Evolutionary conservation across 345 rosid species (phyloP).

Genomic region (Eucalyptus curtisii): DNA sequence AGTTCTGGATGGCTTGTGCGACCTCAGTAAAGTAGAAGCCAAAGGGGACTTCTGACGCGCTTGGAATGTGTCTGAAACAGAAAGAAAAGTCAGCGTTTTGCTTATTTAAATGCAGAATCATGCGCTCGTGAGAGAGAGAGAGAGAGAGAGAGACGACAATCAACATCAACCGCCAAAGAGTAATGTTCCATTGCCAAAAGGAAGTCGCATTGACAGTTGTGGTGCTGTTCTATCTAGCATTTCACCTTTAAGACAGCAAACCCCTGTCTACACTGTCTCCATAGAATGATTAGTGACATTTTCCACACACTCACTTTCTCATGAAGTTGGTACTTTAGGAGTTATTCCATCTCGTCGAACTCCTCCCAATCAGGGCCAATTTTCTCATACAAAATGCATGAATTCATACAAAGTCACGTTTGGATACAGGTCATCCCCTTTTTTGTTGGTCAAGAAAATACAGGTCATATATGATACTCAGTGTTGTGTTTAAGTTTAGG

Average conservation of each 20-base stretch:
- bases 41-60: constrained; percentile 29
- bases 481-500: background rate
- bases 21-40: constrained; percentile 19
- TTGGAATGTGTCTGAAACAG: constrained; percentile 47
- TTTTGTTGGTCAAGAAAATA: background rate
- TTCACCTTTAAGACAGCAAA: background rate
- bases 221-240: background rate
- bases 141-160: background rate
- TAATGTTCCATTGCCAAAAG: background rate
- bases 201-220: background rate
- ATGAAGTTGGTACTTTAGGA: background rate
- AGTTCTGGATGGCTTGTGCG: constrained; percentile 9
- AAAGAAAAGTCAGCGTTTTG: background rate
- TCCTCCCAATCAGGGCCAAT: background rate
- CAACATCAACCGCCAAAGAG: background rate
- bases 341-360: background rate
- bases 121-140: background rate
- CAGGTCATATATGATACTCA: background rate
- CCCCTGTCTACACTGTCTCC: background rate
- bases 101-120: background rate
- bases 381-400: background rate
- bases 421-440: background rate
- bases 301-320: background rate
- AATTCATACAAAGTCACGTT: background rate
- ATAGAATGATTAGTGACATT: background rate